Conservation (phyloP, 2,329 filamentous ascomycete genomes). For the Trichoderma citrinoviride region DNA sequence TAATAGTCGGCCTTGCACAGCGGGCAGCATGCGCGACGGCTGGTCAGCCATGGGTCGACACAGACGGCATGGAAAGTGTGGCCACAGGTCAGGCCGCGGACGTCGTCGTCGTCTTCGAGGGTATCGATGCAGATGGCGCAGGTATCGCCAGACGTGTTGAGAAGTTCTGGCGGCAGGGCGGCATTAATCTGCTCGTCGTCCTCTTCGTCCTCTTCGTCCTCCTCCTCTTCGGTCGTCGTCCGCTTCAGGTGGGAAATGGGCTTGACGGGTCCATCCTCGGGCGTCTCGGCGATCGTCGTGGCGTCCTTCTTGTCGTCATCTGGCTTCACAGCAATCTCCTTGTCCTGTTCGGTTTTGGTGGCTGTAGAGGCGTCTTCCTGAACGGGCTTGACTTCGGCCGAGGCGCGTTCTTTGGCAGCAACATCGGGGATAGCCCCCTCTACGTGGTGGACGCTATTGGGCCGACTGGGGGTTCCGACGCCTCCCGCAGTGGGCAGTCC, state of each 20-base stretch:
- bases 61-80: conserved; percentile 97
- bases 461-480: conserved; percentile 71
- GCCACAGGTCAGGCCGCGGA: conserved; percentile 91
- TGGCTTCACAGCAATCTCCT: conserved; percentile 24
- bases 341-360: conserved; percentile 24
- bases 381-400: conserved; percentile 41
- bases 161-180: conserved; percentile 75
- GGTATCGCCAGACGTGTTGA: conserved; percentile 80
- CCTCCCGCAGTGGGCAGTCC: conserved; percentile 83
- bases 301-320: conserved; percentile 11
- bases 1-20: conserved; percentile 99
- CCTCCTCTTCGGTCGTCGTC: conserved; percentile 41
- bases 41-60: conserved; percentile 94
- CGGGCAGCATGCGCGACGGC: conserved; percentile 89
- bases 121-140: conserved; percentile 96
- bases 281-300: not conserved
- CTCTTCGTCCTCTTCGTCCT: conserved; percentile 58
- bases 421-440: conserved; percentile 53
- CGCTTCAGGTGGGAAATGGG: conserved; percentile 37
- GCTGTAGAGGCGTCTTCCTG: conserved; percentile 24
- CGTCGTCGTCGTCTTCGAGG: conserved; percentile 91
- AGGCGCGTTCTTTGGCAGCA: conserved; percentile 45
- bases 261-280: conserved; percentile 23
- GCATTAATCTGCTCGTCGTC: conserved; percentile 82
- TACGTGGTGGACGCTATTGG: conserved; percentile 69